These are phyloP conservation scores for Fusarium austroafricanum DNA, from an alignment of 2,329 filamentous ascomycete genomes.

Conservation along the genomic window DNA sequence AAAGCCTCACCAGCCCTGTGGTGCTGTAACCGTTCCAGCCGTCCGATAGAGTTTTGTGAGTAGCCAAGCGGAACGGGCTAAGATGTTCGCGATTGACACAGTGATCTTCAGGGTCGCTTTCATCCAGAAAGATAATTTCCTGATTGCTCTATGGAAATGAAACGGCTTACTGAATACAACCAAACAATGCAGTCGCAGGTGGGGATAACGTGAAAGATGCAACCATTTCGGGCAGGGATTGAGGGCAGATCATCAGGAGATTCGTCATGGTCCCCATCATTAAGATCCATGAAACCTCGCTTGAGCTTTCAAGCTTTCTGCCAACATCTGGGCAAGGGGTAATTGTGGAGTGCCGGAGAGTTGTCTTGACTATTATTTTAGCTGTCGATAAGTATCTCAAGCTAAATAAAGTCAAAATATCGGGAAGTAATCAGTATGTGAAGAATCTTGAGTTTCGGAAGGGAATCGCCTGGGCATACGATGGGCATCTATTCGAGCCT, in stretches of 20 bases:
- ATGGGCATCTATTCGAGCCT: too few relatives aligned
- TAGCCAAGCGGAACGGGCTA: too few relatives aligned
- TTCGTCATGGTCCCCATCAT: background rate
- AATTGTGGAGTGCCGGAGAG: background rate
- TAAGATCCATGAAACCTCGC: background rate
- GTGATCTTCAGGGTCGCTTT: background rate
- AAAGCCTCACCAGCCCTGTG: background rate
- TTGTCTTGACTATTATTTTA: background rate
- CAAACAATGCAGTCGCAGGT: background rate
- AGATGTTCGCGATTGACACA: too few relatives aligned
- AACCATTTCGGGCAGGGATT: background rate
- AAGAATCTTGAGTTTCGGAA: too few relatives aligned
- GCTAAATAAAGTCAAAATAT: background rate
- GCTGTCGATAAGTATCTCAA: background rate
- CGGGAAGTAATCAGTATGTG: too few relatives aligned
- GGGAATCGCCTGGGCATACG: too few relatives aligned
- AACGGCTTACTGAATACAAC: background rate
- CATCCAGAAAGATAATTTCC: too few relatives aligned
- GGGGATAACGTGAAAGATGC: background rate
- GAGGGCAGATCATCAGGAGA: constrained; percentile 4
- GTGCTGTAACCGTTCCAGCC: background rate
- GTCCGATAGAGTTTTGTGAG: constrained; percentile 1
- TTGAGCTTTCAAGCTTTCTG: constrained; percentile 3
- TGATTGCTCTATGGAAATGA: background rate
- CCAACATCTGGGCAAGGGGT: background rate